A percentile compares a stretch with the other conserved stretches of the same genome.
phyloP scores from a whole-genome alignment of 495 filamentous ascomycete genomes.

The Pyronema domesticum region DNA sequence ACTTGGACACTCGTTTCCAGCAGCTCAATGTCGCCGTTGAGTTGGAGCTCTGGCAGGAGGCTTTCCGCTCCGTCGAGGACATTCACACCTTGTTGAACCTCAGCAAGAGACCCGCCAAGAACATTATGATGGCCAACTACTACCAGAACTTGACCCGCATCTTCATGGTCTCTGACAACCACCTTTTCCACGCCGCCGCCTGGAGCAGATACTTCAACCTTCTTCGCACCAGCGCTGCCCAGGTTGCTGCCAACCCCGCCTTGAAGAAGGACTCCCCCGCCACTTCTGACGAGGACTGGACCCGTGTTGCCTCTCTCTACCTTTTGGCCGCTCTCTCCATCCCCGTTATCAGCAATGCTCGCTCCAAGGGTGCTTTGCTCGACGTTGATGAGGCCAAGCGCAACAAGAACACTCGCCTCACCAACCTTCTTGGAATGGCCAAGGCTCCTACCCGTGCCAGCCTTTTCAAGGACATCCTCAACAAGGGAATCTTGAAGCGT shows the following conservation, averaged over 20 bases:
- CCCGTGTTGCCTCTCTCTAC: slow-evolving; percentile 78
- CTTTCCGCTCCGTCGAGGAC: slow-evolving; percentile 95
- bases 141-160: slow-evolving; percentile 97
- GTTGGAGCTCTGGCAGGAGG: slow-evolving; percentile 96
- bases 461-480: slow-evolving; percentile 86
- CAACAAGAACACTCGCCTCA: slow-evolving; percentile 95
- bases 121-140: slow-evolving; percentile 99
- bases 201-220: slow-evolving; percentile 96
- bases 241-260: slow-evolving; percentile 61
- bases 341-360: slow-evolving; percentile 94
- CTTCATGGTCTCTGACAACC: slow-evolving; percentile 97
- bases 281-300: slow-evolving; percentile 72
- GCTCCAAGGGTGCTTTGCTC: slow-evolving; percentile 84
- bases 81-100: slow-evolving; percentile 96
- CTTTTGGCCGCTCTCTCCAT: slow-evolving; percentile 91
- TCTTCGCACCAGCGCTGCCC: slow-evolving; percentile 70
- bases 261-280: slow-evolving; percentile 88
- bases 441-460: slow-evolving; percentile 73
- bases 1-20: slow-evolving; percentile 94
- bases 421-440: slow-evolving; percentile 84
- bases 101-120: slow-evolving; percentile 98
- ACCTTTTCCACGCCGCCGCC: slow-evolving; percentile 94
- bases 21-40: slow-evolving; percentile 97
- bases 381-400: slow-evolving; percentile 95
- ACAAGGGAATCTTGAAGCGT: slow-evolving; percentile 81